Evolutionary conservation across 345 rosid genomes (phyloP).

Genomic region (Physaria fendleri): DNA sequence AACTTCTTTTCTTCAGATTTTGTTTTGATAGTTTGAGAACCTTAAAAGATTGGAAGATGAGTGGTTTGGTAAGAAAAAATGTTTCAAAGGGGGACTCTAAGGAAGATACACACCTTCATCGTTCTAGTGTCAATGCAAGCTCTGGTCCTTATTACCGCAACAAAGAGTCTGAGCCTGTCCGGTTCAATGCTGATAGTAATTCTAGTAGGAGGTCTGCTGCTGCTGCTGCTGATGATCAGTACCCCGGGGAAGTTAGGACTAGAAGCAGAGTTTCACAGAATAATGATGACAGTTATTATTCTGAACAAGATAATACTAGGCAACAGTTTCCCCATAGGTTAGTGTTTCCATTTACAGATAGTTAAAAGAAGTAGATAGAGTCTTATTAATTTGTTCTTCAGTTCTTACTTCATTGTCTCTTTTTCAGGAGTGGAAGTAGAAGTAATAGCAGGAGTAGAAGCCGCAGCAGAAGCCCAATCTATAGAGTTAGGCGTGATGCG

Average conservation of each 20-base stretch:
- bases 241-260: slow-evolving; percentile 38
- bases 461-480: slow-evolving; percentile 65
- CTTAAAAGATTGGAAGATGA: slow-evolving; percentile 37
- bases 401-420: background rate
- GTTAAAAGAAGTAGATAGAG: background rate
- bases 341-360: background rate
- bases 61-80: slow-evolving; percentile 49
- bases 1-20: background rate
- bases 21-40: background rate
- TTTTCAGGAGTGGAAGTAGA: slow-evolving; percentile 27
- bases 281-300: slow-evolving; percentile 31
- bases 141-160: slow-evolving; percentile 35
- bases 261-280: slow-evolving; percentile 45
- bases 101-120: slow-evolving; percentile 46
- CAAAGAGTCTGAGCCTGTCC: slow-evolving; percentile 40
- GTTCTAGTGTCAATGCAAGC: slow-evolving; percentile 36
- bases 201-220: slow-evolving; percentile 43
- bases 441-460: slow-evolving; percentile 59
- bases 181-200: slow-evolving; percentile 38
- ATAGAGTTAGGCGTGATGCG: slow-evolving; percentile 48
- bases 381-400: background rate
- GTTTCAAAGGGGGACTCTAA: slow-evolving; percentile 72
- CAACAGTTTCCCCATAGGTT: slow-evolving; percentile 29
- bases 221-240: slow-evolving; percentile 21
- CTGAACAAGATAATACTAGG: slow-evolving; percentile 19